Base-by-base conservation (phyloP, 352 stramenopile species). In the Globisporangium barbulae region DNA sequence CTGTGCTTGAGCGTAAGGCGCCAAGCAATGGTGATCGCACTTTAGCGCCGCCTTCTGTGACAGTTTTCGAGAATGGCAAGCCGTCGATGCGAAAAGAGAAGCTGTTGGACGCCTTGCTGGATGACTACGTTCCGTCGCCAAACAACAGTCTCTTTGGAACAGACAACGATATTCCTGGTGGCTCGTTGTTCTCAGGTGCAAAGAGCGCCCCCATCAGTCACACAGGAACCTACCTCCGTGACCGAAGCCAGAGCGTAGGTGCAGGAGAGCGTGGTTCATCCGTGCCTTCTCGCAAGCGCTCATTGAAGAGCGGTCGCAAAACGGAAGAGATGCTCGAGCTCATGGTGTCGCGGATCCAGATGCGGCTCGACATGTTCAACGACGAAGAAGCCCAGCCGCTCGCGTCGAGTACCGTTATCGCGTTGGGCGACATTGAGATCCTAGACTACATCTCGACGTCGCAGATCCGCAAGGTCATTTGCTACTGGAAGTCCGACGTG, bases 241-340 rank as follows among this genome's bases (percentile, higher is more conserved):
- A 84, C 7, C 71, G 65, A 37, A 53, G n/a, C 39, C 50, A 53
- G 13, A 42, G 35, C 19, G 39, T 31, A 19, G 6, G 41, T 44
- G 60, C 25, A 25, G 19, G 19, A 21, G 53, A 48, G 10, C 42
- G 44, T 42, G 62, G 42, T 21, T 53, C 53, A 2, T 59, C 47
- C 5, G 60, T 50, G 13, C 64, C 57, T 28, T 65, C 71, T 56
- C 61, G 79, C 39, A 91, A 90, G 63, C 77, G 81, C 7, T 88
- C 78, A 2, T 68, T 89, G 30, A 94, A 90, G 63, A 88, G 74
- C 50, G 84, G 86, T 5, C 74, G 88, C 7, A 96, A 96, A 66
- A 96, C 88, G 0, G 88, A 96, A 64, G 85, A 96, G 70, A 96
- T 96, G 88, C 74, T 96, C 1, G 88, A 96, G 67, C 54, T 96